A percentile compares a stretch with the other conserved stretches of the same genome.
These are phyloP conservation scores for Agrocybe praecox DNA, from an alignment of 768 basidiomycete genomes.

Conservation along the genomic window DNA sequence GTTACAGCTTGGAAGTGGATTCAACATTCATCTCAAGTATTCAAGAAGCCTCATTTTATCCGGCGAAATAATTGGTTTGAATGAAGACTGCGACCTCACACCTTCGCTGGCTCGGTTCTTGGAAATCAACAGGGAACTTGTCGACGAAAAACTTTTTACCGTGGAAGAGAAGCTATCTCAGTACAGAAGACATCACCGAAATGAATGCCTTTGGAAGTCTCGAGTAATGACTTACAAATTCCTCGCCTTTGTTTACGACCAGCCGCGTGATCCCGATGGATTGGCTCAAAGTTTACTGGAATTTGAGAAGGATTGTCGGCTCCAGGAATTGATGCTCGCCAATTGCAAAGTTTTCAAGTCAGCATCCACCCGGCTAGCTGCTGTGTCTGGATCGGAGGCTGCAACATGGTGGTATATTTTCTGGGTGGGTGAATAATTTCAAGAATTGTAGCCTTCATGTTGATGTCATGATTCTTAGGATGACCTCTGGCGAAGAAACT, in stretches of 20 bases:
- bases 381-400: slow-evolving; percentile 49
- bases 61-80: slow-evolving; percentile 61
- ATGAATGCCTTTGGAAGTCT: slow-evolving; percentile 54
- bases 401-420: slow-evolving; percentile 81
- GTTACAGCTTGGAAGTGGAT: slow-evolving; percentile 68
- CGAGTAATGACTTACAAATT: slow-evolving; percentile 64
- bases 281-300: slow-evolving; percentile 48
- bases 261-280: slow-evolving; percentile 45
- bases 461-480: slow-evolving; percentile 44
- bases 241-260: slow-evolving; percentile 60
- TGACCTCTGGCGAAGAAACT: slow-evolving; percentile 74
- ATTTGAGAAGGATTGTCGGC: slow-evolving; percentile 56
- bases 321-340: slow-evolving; percentile 49
- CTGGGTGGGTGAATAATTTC: slow-evolving; percentile 52
- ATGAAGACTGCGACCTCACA: slow-evolving; percentile 67
- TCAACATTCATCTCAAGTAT: slow-evolving; percentile 62
- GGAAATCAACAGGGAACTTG: slow-evolving; percentile 53
- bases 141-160: slow-evolving; percentile 39
- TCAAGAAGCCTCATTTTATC: slow-evolving; percentile 48
- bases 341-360: slow-evolving; percentile 48
- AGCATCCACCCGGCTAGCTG: slow-evolving; percentile 54
- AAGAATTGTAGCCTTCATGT: not conserved
- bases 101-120: slow-evolving; percentile 65
- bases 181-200: slow-evolving; percentile 54
- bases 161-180: slow-evolving; percentile 49